Base-by-base conservation (phyloP, 2,329 filamentous ascomycete genomes). In the Malbranchea cinnamomea region DNA sequence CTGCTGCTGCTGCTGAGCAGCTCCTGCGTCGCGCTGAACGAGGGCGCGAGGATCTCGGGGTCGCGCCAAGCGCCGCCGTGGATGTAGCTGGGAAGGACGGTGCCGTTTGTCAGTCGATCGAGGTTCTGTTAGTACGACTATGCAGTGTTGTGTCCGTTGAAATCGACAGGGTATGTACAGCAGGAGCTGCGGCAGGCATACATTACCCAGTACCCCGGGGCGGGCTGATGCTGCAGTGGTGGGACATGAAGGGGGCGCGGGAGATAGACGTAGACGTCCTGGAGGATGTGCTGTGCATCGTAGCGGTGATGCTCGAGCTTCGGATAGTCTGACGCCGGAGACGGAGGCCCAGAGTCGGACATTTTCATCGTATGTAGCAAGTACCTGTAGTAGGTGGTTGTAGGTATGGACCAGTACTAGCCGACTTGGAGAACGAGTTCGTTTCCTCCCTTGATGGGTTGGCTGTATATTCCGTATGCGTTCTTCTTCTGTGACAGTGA, bases 41-140 rank as follows among this genome's bases (percentile, higher is more conserved):
- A 46, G 5, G 39, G 32, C 3, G 53, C 45, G 8, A 52, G 54
- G 21, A 58, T 46, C 7, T 41, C 45, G 28, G 60, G 59, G 36
- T 64, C 61, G 24, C 61, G 53, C 54, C 61, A 65, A 39, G 59
- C 62, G 31, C 61, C 61, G 24, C 61, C 61, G 40, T 65, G 61
- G 34, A 65, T 59, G 36, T 57, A 61, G 31, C 54, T 57, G 8
- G 11, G 14, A 15, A 9, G 6, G n/a, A n/a, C n/a, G n/a, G n/a
- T n/a, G n/a, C n/a, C n/a, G n/a, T n/a, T n/a, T n/a, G n/a, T n/a
- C n/a, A n/a, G n/a, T n/a, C n/a, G n/a, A n/a, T n/a, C n/a, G n/a
- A n/a, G n/a, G n/a, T n/a, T n/a, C 15, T n/a, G n/a, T 24, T 3
- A 11, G 12, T n/a, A 7, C 15, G 18, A 21, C 4, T 23, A 12